A percentile compares a stretch with the other conserved stretches of the same genome.
Evolutionary conservation across 495 filamentous ascomycete genomes (phyloP).

Genomic region (Trypethelium eluteriae): DNA sequence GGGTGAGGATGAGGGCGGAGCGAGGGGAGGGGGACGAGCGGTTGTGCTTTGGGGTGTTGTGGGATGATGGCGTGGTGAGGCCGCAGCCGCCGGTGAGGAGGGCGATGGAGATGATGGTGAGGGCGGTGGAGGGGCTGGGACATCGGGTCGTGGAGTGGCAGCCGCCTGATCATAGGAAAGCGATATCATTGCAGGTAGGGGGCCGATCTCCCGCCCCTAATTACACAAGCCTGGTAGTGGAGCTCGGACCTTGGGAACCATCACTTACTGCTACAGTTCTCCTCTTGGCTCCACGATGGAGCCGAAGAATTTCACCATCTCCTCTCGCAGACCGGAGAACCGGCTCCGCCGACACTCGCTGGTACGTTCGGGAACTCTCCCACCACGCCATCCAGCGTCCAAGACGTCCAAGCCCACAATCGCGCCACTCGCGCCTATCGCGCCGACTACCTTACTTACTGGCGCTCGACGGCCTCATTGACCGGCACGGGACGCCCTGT

Average conservation of each 20-base stretch:
- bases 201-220: background rate
- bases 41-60: slow-evolving; percentile 49
- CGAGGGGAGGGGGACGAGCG: slow-evolving; percentile 8
- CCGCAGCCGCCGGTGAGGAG: slow-evolving; percentile 50
- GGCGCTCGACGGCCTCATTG: slow-evolving; percentile 47
- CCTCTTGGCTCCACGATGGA: background rate
- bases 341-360: background rate
- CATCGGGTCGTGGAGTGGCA: slow-evolving; percentile 54
- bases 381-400: slow-evolving; percentile 36
- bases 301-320: background rate
- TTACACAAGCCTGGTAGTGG: background rate
- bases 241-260: background rate
- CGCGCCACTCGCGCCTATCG: slow-evolving; percentile 56
- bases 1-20: slow-evolving; percentile 32
- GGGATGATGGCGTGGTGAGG: slow-evolving; percentile 42
- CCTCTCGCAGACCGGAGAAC: background rate
- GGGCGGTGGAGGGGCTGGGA: slow-evolving; percentile 46
- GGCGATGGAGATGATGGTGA: slow-evolving; percentile 46
- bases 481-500: slow-evolving; percentile 12
- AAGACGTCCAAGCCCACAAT: slow-evolving; percentile 47
- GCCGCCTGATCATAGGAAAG: slow-evolving; percentile 29
- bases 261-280: background rate
- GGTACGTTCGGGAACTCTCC: background rate
- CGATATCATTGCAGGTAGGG: background rate
- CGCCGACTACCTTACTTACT: slow-evolving; percentile 75